A percentile compares a stretch with the other conserved stretches of the same genome.
Conservation (phyloP, 495 filamentous ascomycete genomes). For the Rhizodiscina lignyota region DNA sequence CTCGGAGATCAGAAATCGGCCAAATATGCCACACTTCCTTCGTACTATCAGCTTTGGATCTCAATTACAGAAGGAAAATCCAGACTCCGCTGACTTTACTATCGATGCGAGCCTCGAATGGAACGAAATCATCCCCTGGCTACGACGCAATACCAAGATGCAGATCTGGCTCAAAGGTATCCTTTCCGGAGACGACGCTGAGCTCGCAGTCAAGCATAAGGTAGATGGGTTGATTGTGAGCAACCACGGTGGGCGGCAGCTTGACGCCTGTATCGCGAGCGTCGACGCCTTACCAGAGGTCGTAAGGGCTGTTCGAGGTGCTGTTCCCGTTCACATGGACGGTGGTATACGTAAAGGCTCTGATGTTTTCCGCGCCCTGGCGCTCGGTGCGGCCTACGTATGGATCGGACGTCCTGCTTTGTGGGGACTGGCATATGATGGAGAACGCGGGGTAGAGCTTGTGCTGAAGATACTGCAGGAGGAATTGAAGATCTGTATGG, state of each 20-base stretch:
- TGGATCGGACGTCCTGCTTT: slow-evolving; percentile 23
- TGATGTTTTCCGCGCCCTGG: slow-evolving; percentile 30
- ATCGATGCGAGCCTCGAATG: slow-evolving; percentile 8
- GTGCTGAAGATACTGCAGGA: slow-evolving; percentile 9
- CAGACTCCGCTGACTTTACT: slow-evolving; percentile 12
- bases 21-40: slow-evolving; percentile 10
- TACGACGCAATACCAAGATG: slow-evolving; percentile 20
- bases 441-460: slow-evolving; percentile 24
- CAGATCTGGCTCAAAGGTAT: slow-evolving; percentile 28
- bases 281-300: slow-evolving; percentile 29
- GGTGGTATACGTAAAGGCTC: slow-evolving; percentile 24
- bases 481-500: slow-evolving; percentile 1
- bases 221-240: slow-evolving; percentile 26
- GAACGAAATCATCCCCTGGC: slow-evolving; percentile 16
- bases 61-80: too few relatives aligned
- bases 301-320: slow-evolving; percentile 21
- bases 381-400: slow-evolving; percentile 24
- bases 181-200: slow-evolving; percentile 19
- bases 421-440: slow-evolving; percentile 28
- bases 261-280: slow-evolving; percentile 27
- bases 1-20: slow-evolving; percentile 16
- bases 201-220: slow-evolving; percentile 17
- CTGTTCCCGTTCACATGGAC: slow-evolving; percentile 14
- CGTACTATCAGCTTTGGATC: not conserved
- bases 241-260: slow-evolving; percentile 28